These are phyloP conservation scores for Suhomyces atakaporum DNA, from an alignment of 1,139 yeast genomes.

Conservation along the genomic window DNA sequence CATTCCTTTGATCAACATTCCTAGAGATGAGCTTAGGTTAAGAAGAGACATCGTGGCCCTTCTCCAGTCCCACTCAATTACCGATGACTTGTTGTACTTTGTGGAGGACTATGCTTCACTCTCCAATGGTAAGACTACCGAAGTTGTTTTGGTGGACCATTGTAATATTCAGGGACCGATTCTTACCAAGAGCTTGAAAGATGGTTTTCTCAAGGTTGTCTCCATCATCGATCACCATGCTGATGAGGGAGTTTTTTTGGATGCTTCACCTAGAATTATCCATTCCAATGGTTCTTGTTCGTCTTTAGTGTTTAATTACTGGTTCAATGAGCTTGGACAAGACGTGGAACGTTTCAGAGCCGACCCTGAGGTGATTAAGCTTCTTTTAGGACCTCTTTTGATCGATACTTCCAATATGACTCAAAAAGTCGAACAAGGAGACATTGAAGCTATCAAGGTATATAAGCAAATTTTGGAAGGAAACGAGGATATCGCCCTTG, in stretches of 20 bases:
- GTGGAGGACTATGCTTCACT: slow-evolving; percentile 57
- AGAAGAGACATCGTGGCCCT: slow-evolving; percentile 70
- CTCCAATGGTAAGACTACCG: slow-evolving; percentile 17
- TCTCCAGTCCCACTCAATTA: slow-evolving; percentile 50
- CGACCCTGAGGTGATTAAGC: slow-evolving; percentile 39
- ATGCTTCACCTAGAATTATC: slow-evolving; percentile 61
- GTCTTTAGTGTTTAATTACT: slow-evolving; percentile 66
- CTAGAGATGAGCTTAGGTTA: slow-evolving; percentile 61
- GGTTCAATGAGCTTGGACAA: slow-evolving; percentile 37
- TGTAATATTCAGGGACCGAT: slow-evolving; percentile 63
- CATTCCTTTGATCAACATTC: slow-evolving; percentile 75
- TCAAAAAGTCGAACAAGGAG: slow-evolving; percentile 58
- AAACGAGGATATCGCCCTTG: background rate
- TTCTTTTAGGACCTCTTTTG: slow-evolving; percentile 67
- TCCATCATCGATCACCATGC: slow-evolving; percentile 87
- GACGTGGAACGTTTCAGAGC: slow-evolving; percentile 19
- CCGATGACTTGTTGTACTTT: slow-evolving; percentile 55
- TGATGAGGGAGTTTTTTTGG: slow-evolving; percentile 56
- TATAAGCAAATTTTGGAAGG: slow-evolving; percentile 30
- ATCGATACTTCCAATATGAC: slow-evolving; percentile 71
- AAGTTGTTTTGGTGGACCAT: slow-evolving; percentile 77
- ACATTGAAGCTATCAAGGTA: slow-evolving; percentile 43
- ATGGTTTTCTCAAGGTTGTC: slow-evolving; percentile 38
- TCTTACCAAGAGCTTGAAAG: slow-evolving; percentile 24
- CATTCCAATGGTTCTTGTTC: slow-evolving; percentile 75